phyloP scores from a whole-genome alignment of 331 rosid genomes.

The Erythrophleum ivorense region DNA sequence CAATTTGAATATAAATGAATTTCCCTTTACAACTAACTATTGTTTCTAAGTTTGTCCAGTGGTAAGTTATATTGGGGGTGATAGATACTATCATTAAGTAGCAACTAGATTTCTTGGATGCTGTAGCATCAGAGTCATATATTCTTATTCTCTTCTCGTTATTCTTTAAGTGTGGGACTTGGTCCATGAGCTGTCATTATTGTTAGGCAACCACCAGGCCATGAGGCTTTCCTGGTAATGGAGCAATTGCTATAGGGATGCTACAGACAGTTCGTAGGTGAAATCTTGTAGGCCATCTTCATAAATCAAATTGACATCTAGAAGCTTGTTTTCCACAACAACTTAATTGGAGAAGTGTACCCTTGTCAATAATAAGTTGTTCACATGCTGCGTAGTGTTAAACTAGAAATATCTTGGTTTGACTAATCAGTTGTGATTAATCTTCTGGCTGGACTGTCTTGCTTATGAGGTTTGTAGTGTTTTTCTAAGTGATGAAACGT shows the following conservation, averaged over 20 bases:
- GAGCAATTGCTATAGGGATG: not conserved
- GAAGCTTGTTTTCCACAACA: not conserved
- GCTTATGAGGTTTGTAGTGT: constrained; percentile 17
- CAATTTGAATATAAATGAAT: not conserved
- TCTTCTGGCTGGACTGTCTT: constrained; percentile 12
- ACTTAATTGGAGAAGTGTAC: not conserved
- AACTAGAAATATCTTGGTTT: constrained; percentile 4
- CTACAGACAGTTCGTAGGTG: not conserved
- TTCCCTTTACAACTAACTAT: not conserved
- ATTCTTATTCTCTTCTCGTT: not conserved
- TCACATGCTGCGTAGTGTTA: not conserved
- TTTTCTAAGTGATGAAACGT: constrained; percentile 16
- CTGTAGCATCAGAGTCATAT: not conserved
- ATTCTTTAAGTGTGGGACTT: not conserved
- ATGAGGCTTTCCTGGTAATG: not conserved
- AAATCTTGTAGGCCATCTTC: not conserved
- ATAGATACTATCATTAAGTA: not conserved
- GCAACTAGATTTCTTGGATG: not conserved
- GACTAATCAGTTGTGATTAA: constrained; percentile 7
- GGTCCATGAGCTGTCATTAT: not conserved
- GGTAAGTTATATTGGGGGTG: constrained; percentile 4
- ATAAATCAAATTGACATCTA: not conserved
- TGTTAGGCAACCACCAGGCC: not conserved
- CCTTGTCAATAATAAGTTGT: not conserved
- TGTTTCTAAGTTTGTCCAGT: not conserved